Evolutionary conservation across 208 protist species (phyloP).

Genomic region (Trichomonas vaginalis): DNA sequence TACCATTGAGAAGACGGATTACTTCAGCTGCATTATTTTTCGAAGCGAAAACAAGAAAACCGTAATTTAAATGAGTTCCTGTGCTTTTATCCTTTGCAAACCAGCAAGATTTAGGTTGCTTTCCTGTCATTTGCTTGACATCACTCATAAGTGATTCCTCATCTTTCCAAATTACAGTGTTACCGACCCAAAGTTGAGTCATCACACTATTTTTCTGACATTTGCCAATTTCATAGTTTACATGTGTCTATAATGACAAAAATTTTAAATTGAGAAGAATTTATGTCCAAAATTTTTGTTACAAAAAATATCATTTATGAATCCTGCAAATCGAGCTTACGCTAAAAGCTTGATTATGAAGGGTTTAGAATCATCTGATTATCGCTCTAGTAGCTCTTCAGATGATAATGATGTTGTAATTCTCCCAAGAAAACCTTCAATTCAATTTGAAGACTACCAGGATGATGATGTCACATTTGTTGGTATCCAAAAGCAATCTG

Average conservation of each 20-base stretch:
- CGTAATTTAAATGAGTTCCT: not conserved
- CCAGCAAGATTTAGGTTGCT: not conserved
- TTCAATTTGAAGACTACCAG: not conserved
- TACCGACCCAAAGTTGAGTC: conserved; percentile 14
- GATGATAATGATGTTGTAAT: not conserved
- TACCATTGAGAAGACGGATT: not conserved
- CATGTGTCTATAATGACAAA: no score
- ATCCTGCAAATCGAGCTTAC: not conserved
- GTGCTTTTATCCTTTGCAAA: not conserved
- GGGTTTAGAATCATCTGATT: not conserved
- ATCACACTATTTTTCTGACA: not conserved
- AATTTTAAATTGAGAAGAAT: no score
- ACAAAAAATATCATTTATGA: no score
- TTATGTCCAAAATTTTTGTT: no score
- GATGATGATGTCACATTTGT: not conserved
- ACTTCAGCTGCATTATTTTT: not conserved
- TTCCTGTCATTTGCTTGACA: not conserved
- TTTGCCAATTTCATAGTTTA: no score
- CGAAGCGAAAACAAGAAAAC: not conserved
- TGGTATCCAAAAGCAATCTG: not conserved
- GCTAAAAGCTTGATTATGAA: not conserved
- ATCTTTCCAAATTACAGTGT: not conserved
- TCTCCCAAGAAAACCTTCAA: not conserved
- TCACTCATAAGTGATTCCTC: not conserved
- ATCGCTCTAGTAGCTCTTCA: not conserved